These are phyloP conservation scores for Ganoderma sinense DNA, from an alignment of 1,284 basidiomycete genomes.

Conservation along the genomic window DNA sequence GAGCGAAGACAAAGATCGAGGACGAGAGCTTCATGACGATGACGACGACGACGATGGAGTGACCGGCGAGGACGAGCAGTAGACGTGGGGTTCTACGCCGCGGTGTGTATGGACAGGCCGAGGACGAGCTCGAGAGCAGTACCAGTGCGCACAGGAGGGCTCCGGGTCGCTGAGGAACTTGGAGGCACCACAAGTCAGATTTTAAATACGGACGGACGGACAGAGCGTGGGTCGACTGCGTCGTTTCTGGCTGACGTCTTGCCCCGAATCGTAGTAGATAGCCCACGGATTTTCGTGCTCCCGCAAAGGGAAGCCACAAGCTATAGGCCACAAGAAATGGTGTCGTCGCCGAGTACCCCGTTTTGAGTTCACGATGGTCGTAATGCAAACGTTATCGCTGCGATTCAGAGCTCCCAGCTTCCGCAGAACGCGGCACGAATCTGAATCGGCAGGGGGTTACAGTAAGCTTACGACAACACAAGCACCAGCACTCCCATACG, in stretches of 20 bases:
- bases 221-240: background rate
- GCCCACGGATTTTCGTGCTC: background rate
- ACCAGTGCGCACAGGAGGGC: slow-evolving; percentile 17
- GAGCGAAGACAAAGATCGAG: slow-evolving; percentile 17
- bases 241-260: background rate
- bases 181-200: background rate
- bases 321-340: background rate
- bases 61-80: background rate
- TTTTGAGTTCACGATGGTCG: background rate
- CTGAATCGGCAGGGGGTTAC: too few relatives aligned
- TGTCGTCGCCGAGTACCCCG: background rate
- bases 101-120: slow-evolving; percentile 11
- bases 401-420: too few relatives aligned
- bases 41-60: too few relatives aligned
- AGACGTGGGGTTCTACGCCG: too few relatives aligned
- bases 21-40: slow-evolving; percentile 35
- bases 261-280: background rate
- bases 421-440: too few relatives aligned
- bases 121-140: background rate
- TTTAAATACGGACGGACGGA: background rate
- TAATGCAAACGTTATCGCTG: background rate
- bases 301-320: background rate
- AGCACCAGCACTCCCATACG: too few relatives aligned
- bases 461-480: too few relatives aligned
- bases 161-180: slow-evolving; percentile 24